phyloP scores from a whole-genome alignment of 2,329 filamentous ascomycete species.

The Apiospora pterosperma region DNA sequence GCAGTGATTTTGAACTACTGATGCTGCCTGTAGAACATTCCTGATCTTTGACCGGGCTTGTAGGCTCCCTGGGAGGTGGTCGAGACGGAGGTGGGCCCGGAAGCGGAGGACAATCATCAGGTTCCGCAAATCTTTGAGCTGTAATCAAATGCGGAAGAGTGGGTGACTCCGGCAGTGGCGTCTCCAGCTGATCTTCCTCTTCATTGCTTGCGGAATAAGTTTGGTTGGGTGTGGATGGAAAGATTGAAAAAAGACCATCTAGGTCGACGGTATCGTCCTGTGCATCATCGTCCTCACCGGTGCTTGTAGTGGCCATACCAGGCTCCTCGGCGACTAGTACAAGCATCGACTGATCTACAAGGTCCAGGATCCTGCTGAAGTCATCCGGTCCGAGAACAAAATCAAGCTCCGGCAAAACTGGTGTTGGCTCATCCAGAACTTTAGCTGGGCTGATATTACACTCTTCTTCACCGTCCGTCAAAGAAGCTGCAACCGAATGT shows the following conservation, averaged over 20 bases:
- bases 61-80: not conserved
- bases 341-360: not conserved
- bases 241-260: not conserved
- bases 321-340: not conserved
- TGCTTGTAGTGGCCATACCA: not conserved
- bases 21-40: not conserved
- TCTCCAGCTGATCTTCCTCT: not conserved
- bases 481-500: not conserved
- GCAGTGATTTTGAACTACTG: too few species aligned
- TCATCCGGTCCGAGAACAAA: not conserved
- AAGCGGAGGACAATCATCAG: not conserved
- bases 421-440: not conserved
- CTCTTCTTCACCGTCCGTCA: not conserved
- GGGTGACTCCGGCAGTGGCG: conserved; percentile 2
- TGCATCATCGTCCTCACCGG: not conserved
- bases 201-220: not conserved
- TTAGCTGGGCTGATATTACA: not conserved
- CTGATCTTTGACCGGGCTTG: not conserved
- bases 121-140: not conserved
- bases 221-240: not conserved
- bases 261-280: not conserved
- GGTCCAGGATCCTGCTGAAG: not conserved
- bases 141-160: not conserved
- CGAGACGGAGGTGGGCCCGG: not conserved
- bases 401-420: not conserved